phyloP scores from a whole-genome alignment of 2,329 filamentous ascomycete species.

The Lecanicillium sp. region DNA sequence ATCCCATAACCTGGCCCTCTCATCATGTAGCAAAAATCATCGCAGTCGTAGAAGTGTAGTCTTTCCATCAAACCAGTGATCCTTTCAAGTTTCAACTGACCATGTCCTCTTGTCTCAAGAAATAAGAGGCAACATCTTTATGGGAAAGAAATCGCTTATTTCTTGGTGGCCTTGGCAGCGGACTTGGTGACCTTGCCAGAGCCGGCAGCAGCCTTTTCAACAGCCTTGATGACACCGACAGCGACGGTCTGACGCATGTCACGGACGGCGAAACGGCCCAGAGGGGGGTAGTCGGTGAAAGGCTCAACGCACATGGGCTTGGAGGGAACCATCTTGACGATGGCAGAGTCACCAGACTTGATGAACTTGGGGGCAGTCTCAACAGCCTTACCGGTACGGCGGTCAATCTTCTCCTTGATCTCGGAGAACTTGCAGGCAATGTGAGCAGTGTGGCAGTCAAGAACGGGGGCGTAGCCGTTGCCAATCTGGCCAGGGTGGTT shows the following conservation, averaged over 20 bases:
- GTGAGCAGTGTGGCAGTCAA: slow-evolving; percentile 99
- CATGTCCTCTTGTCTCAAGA: slow-evolving; percentile 11
- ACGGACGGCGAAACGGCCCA: slow-evolving; percentile 99
- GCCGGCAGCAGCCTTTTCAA: slow-evolving; percentile 53
- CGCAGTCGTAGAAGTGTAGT: slow-evolving; percentile 36
- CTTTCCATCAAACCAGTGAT: slow-evolving; percentile 18
- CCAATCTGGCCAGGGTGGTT: slow-evolving; percentile 99
- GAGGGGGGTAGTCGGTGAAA: slow-evolving; percentile 99
- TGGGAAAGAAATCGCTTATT: slow-evolving; percentile 41
- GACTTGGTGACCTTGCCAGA: slow-evolving; percentile 63
- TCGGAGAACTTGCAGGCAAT: slow-evolving; percentile 99
- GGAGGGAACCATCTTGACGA: slow-evolving; percentile 99
- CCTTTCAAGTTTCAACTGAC: slow-evolving; percentile 11
- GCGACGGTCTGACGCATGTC: slow-evolving; percentile 91
- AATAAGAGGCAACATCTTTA: slow-evolving; percentile 9
- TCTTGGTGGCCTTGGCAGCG: slow-evolving; percentile 67
- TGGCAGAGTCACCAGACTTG: slow-evolving; percentile 99
- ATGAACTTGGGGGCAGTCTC: slow-evolving; percentile 96
- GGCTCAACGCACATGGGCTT: slow-evolving; percentile 99
- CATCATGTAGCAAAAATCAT: slow-evolving; percentile 37
- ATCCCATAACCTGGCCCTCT: slow-evolving; percentile 29
- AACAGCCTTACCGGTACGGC: slow-evolving; percentile 97
- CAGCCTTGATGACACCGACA: slow-evolving; percentile 90
- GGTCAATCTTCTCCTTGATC: slow-evolving; percentile 99
- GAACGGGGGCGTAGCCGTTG: slow-evolving; percentile 97